phyloP scores from a whole-genome alignment of 768 basidiomycete species.

The Mycena capillaripes region DNA sequence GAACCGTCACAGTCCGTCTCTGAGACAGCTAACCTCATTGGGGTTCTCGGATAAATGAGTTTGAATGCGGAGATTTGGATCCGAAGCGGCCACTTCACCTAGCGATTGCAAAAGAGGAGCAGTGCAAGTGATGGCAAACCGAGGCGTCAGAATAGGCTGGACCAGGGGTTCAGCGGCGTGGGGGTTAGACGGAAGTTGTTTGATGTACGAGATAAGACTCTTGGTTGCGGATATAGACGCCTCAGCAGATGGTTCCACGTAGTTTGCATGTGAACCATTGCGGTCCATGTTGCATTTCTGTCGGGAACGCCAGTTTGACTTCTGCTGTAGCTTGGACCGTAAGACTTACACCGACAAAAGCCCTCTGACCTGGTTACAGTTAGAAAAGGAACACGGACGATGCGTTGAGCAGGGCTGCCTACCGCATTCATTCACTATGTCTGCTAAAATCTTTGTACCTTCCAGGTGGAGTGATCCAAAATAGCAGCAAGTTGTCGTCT shows the following conservation, averaged over 20 bases:
- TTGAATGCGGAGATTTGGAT: slow-evolving; percentile 82
- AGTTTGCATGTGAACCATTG: slow-evolving; percentile 74
- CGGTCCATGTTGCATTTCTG: slow-evolving; percentile 96
- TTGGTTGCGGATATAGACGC: slow-evolving; percentile 74
- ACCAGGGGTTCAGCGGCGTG: slow-evolving; percentile 69
- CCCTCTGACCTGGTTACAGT: slow-evolving; percentile 73
- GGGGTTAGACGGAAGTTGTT: slow-evolving; percentile 57
- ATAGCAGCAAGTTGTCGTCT: slow-evolving; percentile 97
- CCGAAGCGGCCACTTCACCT: slow-evolving; percentile 69
- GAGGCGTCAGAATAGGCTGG: slow-evolving; percentile 92
- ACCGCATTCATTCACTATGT: slow-evolving; percentile 77
- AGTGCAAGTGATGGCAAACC: slow-evolving; percentile 96
- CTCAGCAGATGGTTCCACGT: slow-evolving; percentile 73
- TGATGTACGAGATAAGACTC: slow-evolving; percentile 79
- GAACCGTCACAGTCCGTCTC: background rate
- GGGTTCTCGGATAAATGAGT: slow-evolving; percentile 94
- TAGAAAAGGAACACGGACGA: background rate
- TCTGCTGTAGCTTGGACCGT: background rate
- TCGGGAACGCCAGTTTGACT: slow-evolving; percentile 18
- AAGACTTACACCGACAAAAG: slow-evolving; percentile 80
- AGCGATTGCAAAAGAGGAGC: slow-evolving; percentile 73
- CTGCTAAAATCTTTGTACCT: slow-evolving; percentile 85
- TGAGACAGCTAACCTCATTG: slow-evolving; percentile 67
- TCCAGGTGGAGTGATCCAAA: slow-evolving; percentile 88
- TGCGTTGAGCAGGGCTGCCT: slow-evolving; percentile 38